These are phyloP conservation scores for Grosmannia clavigera DNA, from an alignment of 2,329 filamentous ascomycete genomes.

Conservation along the genomic window DNA sequence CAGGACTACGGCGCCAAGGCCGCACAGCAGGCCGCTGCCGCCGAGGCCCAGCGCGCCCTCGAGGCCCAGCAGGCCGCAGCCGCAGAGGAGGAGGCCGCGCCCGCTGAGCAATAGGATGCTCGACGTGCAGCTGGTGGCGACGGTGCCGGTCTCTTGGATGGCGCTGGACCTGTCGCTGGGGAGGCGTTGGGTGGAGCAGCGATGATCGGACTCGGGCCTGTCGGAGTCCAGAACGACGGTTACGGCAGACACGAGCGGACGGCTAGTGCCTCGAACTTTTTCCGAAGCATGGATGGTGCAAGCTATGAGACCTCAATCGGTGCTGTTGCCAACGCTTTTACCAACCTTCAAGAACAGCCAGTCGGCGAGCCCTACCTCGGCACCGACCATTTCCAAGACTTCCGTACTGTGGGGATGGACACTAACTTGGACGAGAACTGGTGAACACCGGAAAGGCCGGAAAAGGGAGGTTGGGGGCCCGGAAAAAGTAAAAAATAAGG, in stretches of 20 bases:
- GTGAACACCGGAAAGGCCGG: neutral
- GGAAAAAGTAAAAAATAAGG: neutral
- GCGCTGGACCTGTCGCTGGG: neutral
- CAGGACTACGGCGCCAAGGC: conserved; percentile 98
- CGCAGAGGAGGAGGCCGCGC: conserved; percentile 40
- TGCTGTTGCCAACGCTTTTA: neutral
- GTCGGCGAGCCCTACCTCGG: neutral
- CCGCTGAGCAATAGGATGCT: conserved; percentile 31
- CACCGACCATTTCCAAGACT: neutral
- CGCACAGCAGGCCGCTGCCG: conserved; percentile 50
- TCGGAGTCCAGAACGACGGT: neutral
- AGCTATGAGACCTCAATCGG: neutral
- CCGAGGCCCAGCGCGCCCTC: conserved; percentile 46
- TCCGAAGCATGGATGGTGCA: conserved; percentile 1
- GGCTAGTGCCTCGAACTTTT: neutral
- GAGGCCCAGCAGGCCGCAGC: conserved; percentile 22
- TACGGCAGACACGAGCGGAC: neutral
- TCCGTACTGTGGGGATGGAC: neutral
- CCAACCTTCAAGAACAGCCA: neutral
- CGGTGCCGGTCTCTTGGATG: neutral
- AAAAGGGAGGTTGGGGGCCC: neutral
- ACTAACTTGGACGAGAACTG: neutral
- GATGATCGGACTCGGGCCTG: neutral
- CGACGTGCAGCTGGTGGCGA: conserved; percentile 4
- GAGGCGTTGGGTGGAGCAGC: neutral